These are phyloP conservation scores for Takashimella tepidaria DNA, from an alignment of 1,284 basidiomycete species.

Conservation along the genomic window DNA sequence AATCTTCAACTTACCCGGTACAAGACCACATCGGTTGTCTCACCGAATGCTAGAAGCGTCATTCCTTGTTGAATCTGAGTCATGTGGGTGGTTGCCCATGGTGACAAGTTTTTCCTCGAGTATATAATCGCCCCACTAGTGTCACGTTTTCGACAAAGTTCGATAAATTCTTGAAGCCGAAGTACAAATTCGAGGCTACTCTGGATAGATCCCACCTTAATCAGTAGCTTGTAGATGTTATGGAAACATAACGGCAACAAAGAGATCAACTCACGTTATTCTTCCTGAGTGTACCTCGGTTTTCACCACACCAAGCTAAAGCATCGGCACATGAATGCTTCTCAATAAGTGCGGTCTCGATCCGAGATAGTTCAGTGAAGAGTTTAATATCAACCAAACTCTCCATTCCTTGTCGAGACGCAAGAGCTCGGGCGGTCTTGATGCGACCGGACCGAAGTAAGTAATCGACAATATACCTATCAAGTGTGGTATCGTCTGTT, in stretches of 20 bases:
- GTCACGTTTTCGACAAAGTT: slow-evolving; percentile 69
- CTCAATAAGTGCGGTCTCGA: slow-evolving; percentile 68
- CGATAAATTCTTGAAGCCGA: slow-evolving; percentile 92
- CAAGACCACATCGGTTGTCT: slow-evolving; percentile 36
- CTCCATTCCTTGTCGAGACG: slow-evolving; percentile 50
- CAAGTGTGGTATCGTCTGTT: slow-evolving; percentile 50
- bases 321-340: slow-evolving; percentile 78
- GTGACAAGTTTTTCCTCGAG: slow-evolving; percentile 69
- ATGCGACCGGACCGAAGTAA: slow-evolving; percentile 56
- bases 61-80: slow-evolving; percentile 70
- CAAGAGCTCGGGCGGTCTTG: slow-evolving; percentile 38
- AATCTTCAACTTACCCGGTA: slow-evolving; percentile 42
- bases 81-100: slow-evolving; percentile 76
- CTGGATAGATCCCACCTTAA: too few relatives aligned
- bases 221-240: too few relatives aligned
- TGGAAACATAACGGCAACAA: not conserved
- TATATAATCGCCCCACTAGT: slow-evolving; percentile 76
- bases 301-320: slow-evolving; percentile 92
- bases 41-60: slow-evolving; percentile 65
- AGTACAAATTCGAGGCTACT: slow-evolving; percentile 94
- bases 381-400: slow-evolving; percentile 83
- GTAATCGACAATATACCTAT: slow-evolving; percentile 92
- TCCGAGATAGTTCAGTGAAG: slow-evolving; percentile 78
- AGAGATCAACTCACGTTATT: slow-evolving; percentile 60
- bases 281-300: slow-evolving; percentile 85